Conservation (phyloP, 257 asterid genomes). For the Fraxinus anomala region DNA sequence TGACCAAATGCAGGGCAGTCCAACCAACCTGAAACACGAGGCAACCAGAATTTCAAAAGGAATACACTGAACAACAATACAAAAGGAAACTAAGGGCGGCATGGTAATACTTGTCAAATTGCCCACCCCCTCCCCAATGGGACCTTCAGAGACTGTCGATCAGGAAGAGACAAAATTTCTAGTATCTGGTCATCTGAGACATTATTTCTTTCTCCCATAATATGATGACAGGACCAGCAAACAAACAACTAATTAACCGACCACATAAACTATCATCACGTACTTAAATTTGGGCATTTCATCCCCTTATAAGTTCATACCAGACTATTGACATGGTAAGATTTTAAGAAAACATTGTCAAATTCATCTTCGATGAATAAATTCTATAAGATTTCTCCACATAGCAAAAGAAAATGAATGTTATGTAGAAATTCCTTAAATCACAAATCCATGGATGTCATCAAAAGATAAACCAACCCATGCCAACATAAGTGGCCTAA, state of each 20-base stretch:
- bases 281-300: background rate
- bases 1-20: slow-evolving; percentile 85
- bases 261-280: background rate
- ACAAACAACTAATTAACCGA: background rate
- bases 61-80: slow-evolving; percentile 7
- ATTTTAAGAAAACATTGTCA: background rate
- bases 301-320: background rate
- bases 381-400: background rate
- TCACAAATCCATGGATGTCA: background rate
- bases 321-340: background rate
- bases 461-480: background rate
- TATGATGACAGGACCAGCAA: background rate
- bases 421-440: background rate
- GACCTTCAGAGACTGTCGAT: background rate
- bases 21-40: slow-evolving; percentile 77
- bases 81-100: slow-evolving; percentile 9
- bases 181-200: slow-evolving; percentile 1
- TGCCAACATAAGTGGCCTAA: slow-evolving; percentile 5
- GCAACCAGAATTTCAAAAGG: slow-evolving; percentile 15
- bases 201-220: background rate
- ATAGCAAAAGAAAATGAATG: background rate
- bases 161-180: slow-evolving; percentile 6
- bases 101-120: slow-evolving; percentile 11
- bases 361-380: slow-evolving; percentile 14
- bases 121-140: slow-evolving; percentile 4